Evolutionary conservation across 139 green algal species (phyloP).

Genomic region (Monoraphidium neglectum): DNA sequence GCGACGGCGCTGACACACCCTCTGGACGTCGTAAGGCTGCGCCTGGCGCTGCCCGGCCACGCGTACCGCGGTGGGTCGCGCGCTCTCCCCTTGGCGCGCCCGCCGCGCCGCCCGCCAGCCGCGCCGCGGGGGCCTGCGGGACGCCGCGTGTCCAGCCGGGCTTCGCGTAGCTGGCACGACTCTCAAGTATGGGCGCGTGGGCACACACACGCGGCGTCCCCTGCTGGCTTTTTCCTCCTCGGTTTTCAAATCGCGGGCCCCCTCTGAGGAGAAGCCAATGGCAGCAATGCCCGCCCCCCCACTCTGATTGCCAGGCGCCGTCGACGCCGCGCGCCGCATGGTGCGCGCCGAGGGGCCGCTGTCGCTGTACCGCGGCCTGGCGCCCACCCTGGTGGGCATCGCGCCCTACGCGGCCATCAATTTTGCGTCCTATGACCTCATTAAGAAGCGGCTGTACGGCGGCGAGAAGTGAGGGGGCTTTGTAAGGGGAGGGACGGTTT

Average conservation of each 20-base stretch:
- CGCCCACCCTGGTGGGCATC: constrained; percentile 92
- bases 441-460: constrained; percentile 77
- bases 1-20: constrained; percentile 94
- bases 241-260: too few relatives aligned
- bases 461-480: constrained; percentile 43
- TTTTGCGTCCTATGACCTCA: constrained; percentile 92
- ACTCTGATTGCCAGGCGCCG: constrained; percentile 52
- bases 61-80: constrained; percentile 62
- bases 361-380: constrained; percentile 88
- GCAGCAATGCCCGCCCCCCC: background rate
- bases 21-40: constrained; percentile 88
- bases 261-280: background rate
- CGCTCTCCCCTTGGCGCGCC: too few relatives aligned
- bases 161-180: too few relatives aligned
- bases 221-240: too few relatives aligned
- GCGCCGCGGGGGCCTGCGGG: too few relatives aligned
- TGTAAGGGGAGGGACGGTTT: background rate
- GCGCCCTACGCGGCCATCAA: constrained; percentile 96
- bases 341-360: constrained; percentile 67
- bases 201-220: too few relatives aligned
- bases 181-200: too few relatives aligned
- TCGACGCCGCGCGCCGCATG: constrained; percentile 63
- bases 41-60: constrained; percentile 85
- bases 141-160: too few relatives aligned
- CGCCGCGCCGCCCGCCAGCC: too few relatives aligned